Percentiles rank a stretch among this genome's conserved stretches.
phyloP scores from a whole-genome alignment of 257 asterid genomes.

The Solanum dulcamara region DNA sequence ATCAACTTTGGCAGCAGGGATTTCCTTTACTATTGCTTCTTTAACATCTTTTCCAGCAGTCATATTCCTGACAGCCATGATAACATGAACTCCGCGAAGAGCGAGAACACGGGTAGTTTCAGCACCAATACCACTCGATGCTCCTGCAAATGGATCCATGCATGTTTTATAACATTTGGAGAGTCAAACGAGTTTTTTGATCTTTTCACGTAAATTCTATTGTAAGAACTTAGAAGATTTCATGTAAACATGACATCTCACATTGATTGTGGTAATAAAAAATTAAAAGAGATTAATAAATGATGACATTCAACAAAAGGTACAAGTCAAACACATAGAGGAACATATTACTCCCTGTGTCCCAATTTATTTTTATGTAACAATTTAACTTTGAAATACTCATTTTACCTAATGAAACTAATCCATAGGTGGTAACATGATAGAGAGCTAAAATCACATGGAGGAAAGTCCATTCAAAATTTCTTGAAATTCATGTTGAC shows the following conservation, averaged over 20 bases:
- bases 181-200: neutral
- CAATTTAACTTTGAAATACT: too few species aligned
- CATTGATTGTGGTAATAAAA: neutral
- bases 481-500: neutral
- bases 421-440: neutral
- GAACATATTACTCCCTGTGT: neutral
- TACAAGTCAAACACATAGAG: neutral
- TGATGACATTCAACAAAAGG: neutral
- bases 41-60: slow-evolving; percentile 42
- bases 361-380: too few species aligned
- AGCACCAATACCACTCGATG: slow-evolving; percentile 81
- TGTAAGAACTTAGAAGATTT: neutral
- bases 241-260: neutral
- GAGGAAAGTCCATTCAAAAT: neutral
- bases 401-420: too few species aligned
- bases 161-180: neutral
- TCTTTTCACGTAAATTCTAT: neutral
- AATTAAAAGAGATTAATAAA: neutral
- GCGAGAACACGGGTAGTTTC: slow-evolving; percentile 87
- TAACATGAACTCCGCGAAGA: slow-evolving; percentile 59
- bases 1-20: slow-evolving; percentile 63
- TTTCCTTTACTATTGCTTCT: slow-evolving; percentile 38
- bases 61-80: slow-evolving; percentile 63
- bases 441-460: neutral
- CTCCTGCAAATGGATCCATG: slow-evolving; percentile 32